phyloP scores from a whole-genome alignment of 768 basidiomycete genomes.

The Boletus subcaerulescens region DNA sequence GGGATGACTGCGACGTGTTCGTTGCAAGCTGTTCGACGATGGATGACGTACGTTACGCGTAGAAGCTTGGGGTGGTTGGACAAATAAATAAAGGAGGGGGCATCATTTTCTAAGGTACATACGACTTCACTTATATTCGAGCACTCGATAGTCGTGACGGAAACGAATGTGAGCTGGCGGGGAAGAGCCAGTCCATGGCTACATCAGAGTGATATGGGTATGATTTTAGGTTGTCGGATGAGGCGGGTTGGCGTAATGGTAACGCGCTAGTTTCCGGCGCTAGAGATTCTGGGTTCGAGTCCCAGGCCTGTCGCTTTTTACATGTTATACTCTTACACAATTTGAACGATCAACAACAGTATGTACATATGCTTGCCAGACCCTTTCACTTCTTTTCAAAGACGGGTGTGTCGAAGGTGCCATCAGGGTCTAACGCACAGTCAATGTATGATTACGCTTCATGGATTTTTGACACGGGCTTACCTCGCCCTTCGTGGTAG shows the following conservation, averaged over 20 bases:
- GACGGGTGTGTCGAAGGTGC: slow-evolving; percentile 45
- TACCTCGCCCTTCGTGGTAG: slow-evolving; percentile 55
- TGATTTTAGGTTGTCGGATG: fast-evolving
- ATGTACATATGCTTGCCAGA: neutral
- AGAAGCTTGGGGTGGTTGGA: too few species aligned
- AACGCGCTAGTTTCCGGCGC: slow-evolving; percentile 65
- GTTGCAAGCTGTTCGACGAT: too few species aligned
- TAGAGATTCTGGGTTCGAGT: slow-evolving; percentile 64
- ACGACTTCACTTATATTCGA: too few species aligned
- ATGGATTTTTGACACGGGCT: neutral
- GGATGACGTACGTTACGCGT: too few species aligned
- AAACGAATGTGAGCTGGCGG: too few species aligned
- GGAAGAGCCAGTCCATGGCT: too few species aligned
- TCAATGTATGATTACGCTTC: neutral
- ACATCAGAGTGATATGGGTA: too few species aligned
- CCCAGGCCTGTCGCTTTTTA: slow-evolving; percentile 54
- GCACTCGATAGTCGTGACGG: too few species aligned
- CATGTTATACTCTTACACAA: slow-evolving; percentile 8
- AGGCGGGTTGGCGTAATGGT: slow-evolving; percentile 63
- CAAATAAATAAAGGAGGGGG: too few species aligned
- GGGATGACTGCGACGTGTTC: too few species aligned
- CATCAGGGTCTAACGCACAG: slow-evolving; percentile 29
- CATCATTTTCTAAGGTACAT: too few species aligned
- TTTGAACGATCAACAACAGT: neutral
- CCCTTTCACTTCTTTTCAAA: slow-evolving; percentile 25